Evolutionary conservation across 352 stramenopile species (phyloP).

Genomic region (Phytophthora megakarya): DNA sequence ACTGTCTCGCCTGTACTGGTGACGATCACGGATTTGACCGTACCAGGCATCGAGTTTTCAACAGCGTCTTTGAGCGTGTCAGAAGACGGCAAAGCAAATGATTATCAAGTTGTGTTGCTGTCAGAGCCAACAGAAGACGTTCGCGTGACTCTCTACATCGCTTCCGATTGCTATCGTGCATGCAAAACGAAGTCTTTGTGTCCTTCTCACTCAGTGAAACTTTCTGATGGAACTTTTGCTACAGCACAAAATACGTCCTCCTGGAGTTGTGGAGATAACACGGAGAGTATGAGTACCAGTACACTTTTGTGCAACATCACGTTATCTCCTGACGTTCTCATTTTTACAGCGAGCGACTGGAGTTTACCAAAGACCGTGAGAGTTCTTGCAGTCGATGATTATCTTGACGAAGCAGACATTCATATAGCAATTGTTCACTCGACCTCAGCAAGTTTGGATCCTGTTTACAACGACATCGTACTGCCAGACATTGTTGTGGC

Average conservation of each 20-base stretch:
- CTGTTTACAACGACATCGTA: conserved; percentile 61
- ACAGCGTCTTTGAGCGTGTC: conserved; percentile 64
- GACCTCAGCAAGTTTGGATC: conserved; percentile 48
- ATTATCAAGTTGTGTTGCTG: conserved; percentile 74
- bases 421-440: conserved; percentile 63
- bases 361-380: conserved; percentile 65
- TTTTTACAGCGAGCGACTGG: conserved; percentile 64
- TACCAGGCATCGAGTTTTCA: conserved; percentile 75
- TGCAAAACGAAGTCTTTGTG: conserved; percentile 42
- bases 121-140: conserved; percentile 67
- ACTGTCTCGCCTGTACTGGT: conserved; percentile 26
- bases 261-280: conserved; percentile 31
- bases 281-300: conserved; percentile 21
- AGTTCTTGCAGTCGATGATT: conserved; percentile 72
- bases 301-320: conserved; percentile 70
- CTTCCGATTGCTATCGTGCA: conserved; percentile 60
- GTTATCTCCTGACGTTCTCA: conserved; percentile 46
- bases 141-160: conserved; percentile 46
- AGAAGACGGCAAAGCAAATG: conserved; percentile 66
- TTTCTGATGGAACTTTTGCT: conserved; percentile 12
- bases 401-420: conserved; percentile 68
- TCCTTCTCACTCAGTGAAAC: conserved; percentile 36
- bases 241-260: conserved; percentile 5
- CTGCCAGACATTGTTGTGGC: conserved; percentile 69
- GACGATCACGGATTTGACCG: conserved; percentile 50